Base-by-base conservation (phyloP, 345 rosid species). In the Lumnitzera littorea region DNA sequence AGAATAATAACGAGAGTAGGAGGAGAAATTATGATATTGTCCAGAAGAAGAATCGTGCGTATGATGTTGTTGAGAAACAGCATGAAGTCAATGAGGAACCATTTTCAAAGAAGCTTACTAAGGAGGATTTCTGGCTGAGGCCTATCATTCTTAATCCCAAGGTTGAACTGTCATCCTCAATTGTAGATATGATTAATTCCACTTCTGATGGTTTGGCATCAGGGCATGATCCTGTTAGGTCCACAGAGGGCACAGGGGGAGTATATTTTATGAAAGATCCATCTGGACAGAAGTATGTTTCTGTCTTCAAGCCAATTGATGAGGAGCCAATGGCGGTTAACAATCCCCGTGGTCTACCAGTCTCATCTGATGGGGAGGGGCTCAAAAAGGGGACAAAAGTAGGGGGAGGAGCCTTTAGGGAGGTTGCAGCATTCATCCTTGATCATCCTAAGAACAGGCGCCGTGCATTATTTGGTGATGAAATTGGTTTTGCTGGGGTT, bases 91-190 rank as follows among this genome's bases (percentile, higher is more conserved):
- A 46, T 47, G 24, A 25, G 14, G 43, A 48, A 24, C 14, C 57
- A 62, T 51, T 72, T 24, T 61, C 62, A 2, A 62, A 59, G 24
- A 69, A 71, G 67, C 61, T 49, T 57, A 74, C 70, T 47, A 62
- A 56, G 12, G 43, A 52, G 64, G 62, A 67, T 31, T 63, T 66
- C 60, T 68, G 46, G n/a, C 63, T 55, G 67, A 59, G 55, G 53
- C 60, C 60, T 20, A 63, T 63, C 41, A 23, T 48, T 43, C 58
- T 63, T 27, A 63, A 63, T 48, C 67, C 66, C 24, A 54, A 63
- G 49, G 31, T 55, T 29, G 7, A 54, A 46, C 29, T 54, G 51
- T 58, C 59, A 8, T 15, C 29, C 4, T 50, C 24, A 41, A 15
- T 62, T 15, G 25, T 41, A 58, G 52, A 66, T 16, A 51, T 61